Conservation (phyloP, 2,329 filamentous ascomycete genomes). For the Epichloe brachyelytri region DNA sequence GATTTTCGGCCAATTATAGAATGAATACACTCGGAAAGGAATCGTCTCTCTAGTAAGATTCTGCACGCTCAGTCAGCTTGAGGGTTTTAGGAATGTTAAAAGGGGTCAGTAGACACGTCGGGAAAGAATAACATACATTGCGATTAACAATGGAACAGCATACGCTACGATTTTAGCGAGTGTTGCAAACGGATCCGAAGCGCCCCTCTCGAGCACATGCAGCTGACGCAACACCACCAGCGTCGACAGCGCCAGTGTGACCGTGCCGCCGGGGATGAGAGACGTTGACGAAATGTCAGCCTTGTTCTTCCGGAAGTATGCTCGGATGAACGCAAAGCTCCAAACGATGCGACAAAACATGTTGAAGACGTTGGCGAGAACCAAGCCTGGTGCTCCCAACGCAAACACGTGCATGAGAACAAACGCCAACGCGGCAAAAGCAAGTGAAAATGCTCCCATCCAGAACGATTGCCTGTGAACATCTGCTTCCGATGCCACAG, state of each 20-base stretch:
- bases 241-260: constrained; percentile 16
- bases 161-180: constrained; percentile 36
- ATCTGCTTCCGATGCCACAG: constrained; percentile 63
- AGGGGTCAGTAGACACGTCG: constrained; percentile 4
- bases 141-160: constrained; percentile 37
- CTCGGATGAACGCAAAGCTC: constrained; percentile 59
- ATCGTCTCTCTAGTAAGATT: constrained; percentile 38
- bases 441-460: constrained; percentile 72
- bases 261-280: constrained; percentile 16
- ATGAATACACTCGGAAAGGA: constrained; percentile 37
- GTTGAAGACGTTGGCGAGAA: constrained; percentile 79
- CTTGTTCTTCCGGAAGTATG: constrained; percentile 43
- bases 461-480: constrained; percentile 66
- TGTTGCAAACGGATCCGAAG: constrained; percentile 16
- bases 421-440: constrained; percentile 64
- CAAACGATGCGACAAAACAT: constrained; percentile 77
- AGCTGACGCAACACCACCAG: constrained; percentile 15
- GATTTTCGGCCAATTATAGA: constrained; percentile 24
- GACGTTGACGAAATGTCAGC: constrained; percentile 16
- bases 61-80: constrained; percentile 21
- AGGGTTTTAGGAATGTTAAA: constrained; percentile 11
- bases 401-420: constrained; percentile 56
- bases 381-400: constrained; percentile 66
- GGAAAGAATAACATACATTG: constrained; percentile 41
- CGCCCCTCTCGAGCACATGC: constrained; percentile 12